These are phyloP conservation scores for Casuarina equisetifolia DNA, from an alignment of 306 rosid genomes.

Conservation along the genomic window DNA sequence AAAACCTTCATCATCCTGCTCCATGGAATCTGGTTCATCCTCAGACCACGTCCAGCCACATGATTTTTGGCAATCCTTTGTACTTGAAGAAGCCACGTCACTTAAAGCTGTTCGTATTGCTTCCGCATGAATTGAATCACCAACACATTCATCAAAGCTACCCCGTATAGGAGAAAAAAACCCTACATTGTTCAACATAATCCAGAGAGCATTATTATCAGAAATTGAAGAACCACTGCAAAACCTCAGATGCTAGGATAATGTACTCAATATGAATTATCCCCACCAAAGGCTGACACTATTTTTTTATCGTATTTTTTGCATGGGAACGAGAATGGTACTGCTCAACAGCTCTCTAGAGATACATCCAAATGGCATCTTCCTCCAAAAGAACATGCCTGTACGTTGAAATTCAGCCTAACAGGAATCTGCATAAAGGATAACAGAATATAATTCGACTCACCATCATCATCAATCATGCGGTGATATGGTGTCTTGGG, in stretches of 20 bases:
- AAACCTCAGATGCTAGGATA: constrained; percentile 1
- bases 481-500: constrained; percentile 99
- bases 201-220: constrained; percentile 14
- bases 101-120: constrained; percentile 79
- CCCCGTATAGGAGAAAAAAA: constrained; percentile 73
- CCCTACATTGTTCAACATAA: constrained; percentile 43
- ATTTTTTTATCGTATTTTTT: not conserved
- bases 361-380: not conserved
- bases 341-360: not conserved
- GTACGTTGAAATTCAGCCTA: constrained; percentile 21
- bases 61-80: constrained; percentile 35
- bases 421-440: constrained; percentile 11
- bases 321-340: not conserved
- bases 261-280: not conserved
- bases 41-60: constrained; percentile 93
- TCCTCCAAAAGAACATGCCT: not conserved
- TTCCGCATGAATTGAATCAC: constrained; percentile 58
- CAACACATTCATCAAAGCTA: constrained; percentile 62
- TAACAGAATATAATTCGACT: constrained; percentile 14
- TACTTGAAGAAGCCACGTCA: constrained; percentile 82
- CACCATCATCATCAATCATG: constrained; percentile 89
- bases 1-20: constrained; percentile 79
- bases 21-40: constrained; percentile 84
- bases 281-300: not conserved
- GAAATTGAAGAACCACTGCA: constrained; percentile 2